These are phyloP conservation scores for Dryadomyces sulphureus DNA, from an alignment of 2,329 filamentous ascomycete species.

Conservation along the genomic window DNA sequence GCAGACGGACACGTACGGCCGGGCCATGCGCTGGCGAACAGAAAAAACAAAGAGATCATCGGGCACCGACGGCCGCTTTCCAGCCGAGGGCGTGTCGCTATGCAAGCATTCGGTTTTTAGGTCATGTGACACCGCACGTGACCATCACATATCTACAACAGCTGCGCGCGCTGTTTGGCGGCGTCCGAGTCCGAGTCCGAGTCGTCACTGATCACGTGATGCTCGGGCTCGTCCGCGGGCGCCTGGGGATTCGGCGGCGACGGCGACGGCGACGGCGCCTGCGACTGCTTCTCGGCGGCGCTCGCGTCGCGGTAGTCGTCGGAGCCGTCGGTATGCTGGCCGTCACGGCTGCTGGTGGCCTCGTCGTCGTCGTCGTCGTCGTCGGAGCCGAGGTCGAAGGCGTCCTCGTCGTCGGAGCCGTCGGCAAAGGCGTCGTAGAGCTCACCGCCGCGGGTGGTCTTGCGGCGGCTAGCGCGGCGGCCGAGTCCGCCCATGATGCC, in stretches of 20 bases:
- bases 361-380: constrained; percentile 43
- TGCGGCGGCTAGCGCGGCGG: constrained; percentile 26
- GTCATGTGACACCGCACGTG: too few species aligned
- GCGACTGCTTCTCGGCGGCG: constrained; percentile 8
- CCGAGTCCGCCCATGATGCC: not conserved
- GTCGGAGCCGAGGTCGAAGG: constrained; percentile 33
- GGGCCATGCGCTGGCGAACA: not conserved
- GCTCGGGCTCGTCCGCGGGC: constrained; percentile 20
- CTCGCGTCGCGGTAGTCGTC: constrained; percentile 15
- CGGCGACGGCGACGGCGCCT: not conserved
- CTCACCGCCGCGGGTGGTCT: constrained; percentile 56
- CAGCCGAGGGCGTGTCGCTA: too few species aligned
- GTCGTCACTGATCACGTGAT: constrained; percentile 36
- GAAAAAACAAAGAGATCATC: not conserved
- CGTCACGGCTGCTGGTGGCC: constrained; percentile 17
- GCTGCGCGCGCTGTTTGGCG: constrained; percentile 3
- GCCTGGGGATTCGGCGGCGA: not conserved
- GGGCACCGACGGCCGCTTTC: not conserved
- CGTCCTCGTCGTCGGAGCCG: constrained; percentile 64
- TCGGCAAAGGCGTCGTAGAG: constrained; percentile 96
- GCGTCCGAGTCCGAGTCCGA: constrained; percentile 23
- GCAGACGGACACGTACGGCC: not conserved
- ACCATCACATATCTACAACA: constrained; percentile 2
- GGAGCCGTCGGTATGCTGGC: not conserved
- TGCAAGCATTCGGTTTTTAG: too few species aligned